Conservation (phyloP, 305 asterid species). For the Fraxinus sp. region DNA sequence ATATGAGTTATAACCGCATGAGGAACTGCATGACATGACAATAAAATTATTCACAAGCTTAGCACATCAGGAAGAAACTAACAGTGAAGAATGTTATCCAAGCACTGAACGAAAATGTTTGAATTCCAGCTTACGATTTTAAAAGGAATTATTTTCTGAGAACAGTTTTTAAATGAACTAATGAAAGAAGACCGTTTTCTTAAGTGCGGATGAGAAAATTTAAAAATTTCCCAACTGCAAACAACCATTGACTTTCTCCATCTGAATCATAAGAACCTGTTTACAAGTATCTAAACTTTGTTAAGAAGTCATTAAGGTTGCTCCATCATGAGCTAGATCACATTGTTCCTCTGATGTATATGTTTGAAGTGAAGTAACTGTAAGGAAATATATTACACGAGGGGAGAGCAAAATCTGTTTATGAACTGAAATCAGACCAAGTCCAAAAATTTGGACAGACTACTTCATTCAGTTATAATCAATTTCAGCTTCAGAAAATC, state of each 20-base stretch:
- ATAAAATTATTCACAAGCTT: neutral
- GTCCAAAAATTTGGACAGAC: neutral
- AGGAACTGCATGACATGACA: neutral
- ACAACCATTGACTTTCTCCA: neutral
- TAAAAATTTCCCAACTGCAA: neutral
- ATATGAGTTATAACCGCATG: neutral
- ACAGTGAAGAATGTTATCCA: neutral
- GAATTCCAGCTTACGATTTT: neutral
- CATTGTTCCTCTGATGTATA: neutral
- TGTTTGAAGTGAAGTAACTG: slow-evolving; percentile 1
- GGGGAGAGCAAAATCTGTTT: neutral
- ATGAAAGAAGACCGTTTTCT: neutral
- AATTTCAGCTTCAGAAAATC: neutral
- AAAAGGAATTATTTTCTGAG: neutral
- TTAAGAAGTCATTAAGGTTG: slow-evolving; percentile 17
- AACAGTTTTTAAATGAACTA: neutral
- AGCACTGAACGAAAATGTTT: neutral
- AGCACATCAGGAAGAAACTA: neutral
- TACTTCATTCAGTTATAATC: neutral
- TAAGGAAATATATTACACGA: neutral
- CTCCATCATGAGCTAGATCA: slow-evolving; percentile 13
- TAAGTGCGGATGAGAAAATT: neutral
- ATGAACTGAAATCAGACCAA: neutral
- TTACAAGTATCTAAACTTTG: neutral
- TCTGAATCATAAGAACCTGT: neutral